Percentiles rank a stretch among this genome's conserved stretches.
These are phyloP conservation scores for Rhodocollybia butyracea DNA, from an alignment of 768 basidiomycete genomes.

Conservation along the genomic window DNA sequence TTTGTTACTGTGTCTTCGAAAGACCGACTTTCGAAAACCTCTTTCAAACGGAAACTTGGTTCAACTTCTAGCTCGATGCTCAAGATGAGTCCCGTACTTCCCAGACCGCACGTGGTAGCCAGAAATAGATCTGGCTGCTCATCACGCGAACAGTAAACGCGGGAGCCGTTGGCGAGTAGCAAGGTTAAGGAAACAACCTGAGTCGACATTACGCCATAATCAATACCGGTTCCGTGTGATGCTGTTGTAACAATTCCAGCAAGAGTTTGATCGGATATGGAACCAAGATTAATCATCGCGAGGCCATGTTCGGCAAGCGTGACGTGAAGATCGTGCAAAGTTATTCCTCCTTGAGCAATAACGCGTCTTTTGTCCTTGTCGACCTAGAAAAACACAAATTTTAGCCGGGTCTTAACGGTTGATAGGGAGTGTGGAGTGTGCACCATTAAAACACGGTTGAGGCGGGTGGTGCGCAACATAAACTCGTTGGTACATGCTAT, in stretches of 20 bases:
- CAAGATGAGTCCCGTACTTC: conserved; percentile 86
- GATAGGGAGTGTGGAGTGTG: conserved; percentile 31
- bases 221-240: conserved; percentile 88
- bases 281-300: conserved; percentile 91
- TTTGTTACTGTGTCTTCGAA: conserved; percentile 62
- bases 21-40: conserved; percentile 55
- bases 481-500: conserved; percentile 86
- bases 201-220: conserved; percentile 77
- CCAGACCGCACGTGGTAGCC: conserved; percentile 89
- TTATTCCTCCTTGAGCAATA: conserved; percentile 75
- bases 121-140: conserved; percentile 75
- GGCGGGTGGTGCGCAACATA: conserved; percentile 76
- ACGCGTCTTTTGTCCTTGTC: conserved; percentile 65
- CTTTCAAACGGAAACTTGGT: conserved; percentile 76
- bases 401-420: conserved; percentile 16
- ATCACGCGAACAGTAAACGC: conserved; percentile 61
- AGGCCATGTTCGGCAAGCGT: conserved; percentile 63
- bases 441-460: conserved; percentile 78
- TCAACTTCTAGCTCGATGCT: conserved; percentile 77
- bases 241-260: conserved; percentile 92
- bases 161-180: conserved; percentile 72
- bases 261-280: conserved; percentile 94
- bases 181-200: conserved; percentile 74
- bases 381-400: conserved; percentile 49
- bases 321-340: conserved; percentile 68